Conservation (phyloP, 768 basidiomycete genomes). For the Cyathus striatus region DNA sequence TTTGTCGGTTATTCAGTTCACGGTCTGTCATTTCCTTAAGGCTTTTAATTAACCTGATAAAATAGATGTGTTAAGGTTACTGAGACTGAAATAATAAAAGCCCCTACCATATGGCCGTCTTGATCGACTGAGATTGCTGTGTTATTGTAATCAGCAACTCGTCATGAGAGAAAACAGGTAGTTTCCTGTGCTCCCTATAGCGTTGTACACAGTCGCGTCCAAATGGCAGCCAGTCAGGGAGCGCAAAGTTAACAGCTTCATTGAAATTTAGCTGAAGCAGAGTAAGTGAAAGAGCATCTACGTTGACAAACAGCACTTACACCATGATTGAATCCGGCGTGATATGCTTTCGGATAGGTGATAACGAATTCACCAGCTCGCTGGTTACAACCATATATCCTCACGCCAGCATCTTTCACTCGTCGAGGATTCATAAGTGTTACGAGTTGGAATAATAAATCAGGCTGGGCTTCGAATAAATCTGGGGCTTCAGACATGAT, state of each 20-base stretch:
- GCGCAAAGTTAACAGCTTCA: conserved; percentile 97
- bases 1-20: conserved; percentile 65
- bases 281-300: conserved; percentile 5
- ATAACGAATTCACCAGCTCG: conserved; percentile 96
- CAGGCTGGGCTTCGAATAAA: conserved; percentile 95
- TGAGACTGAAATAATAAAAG: no score
- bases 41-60: conserved; percentile 71
- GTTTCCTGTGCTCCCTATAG: conserved; percentile 86
- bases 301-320: conserved; percentile 42
- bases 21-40: conserved; percentile 86
- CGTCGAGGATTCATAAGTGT: conserved; percentile 95
- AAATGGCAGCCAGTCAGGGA: conserved; percentile 89
- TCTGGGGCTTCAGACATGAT: conserved; percentile 95
- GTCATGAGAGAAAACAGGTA: conserved; percentile 97
- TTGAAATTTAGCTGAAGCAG: conserved; percentile 86
- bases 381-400: conserved; percentile 93
- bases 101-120: conserved; percentile 91
- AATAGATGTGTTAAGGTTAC: no score
- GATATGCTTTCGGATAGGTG: conserved; percentile 96
- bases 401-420: conserved; percentile 82
- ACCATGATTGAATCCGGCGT: conserved; percentile 97
- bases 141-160: conserved; percentile 97
- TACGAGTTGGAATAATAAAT: conserved; percentile 94
- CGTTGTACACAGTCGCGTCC: conserved; percentile 86
- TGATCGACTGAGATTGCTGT: conserved; percentile 88